These are phyloP conservation scores for Colletotrichum filicis DNA, from an alignment of 2,329 filamentous ascomycete genomes.

Conservation along the genomic window DNA sequence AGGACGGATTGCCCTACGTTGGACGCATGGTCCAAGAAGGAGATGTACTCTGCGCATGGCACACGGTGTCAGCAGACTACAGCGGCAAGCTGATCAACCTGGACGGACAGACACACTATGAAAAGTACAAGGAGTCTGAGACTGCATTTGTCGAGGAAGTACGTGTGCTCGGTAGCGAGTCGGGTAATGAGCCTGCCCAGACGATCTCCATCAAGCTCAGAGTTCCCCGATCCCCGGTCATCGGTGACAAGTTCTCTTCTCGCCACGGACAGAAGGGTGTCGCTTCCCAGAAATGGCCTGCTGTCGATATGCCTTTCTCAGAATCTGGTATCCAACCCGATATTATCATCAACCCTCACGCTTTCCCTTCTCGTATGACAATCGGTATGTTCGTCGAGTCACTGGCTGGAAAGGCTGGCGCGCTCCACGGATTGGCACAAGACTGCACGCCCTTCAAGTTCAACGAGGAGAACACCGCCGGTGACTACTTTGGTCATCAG, in stretches of 20 bases:
- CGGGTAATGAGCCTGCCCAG: slow-evolving; percentile 84
- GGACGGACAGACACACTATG: slow-evolving; percentile 85
- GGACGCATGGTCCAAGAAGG: slow-evolving; percentile 83
- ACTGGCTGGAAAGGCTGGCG: slow-evolving; percentile 92
- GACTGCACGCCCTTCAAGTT: slow-evolving; percentile 97
- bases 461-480: slow-evolving; percentile 89
- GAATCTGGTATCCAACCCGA: slow-evolving; percentile 97
- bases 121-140: slow-evolving; percentile 95
- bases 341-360: slow-evolving; percentile 98
- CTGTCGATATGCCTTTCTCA: slow-evolving; percentile 94
- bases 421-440: slow-evolving; percentile 94
- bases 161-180: slow-evolving; percentile 87
- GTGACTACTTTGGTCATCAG: slow-evolving; percentile 96
- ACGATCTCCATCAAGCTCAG: slow-evolving; percentile 93
- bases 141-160: slow-evolving; percentile 92
- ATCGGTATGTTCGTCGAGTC: slow-evolving; percentile 99
- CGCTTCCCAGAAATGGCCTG: slow-evolving; percentile 94
- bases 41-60: slow-evolving; percentile 88
- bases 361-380: slow-evolving; percentile 99
- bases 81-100: slow-evolving; percentile 84
- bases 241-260: slow-evolving; percentile 99
- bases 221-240: slow-evolving; percentile 88
- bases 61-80: slow-evolving; percentile 86
- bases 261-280: slow-evolving; percentile 99
- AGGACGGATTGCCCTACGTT: slow-evolving; percentile 86